Evolutionary conservation across 2,329 filamentous ascomycete species (phyloP).

Genomic region (Microcera coccophila): DNA sequence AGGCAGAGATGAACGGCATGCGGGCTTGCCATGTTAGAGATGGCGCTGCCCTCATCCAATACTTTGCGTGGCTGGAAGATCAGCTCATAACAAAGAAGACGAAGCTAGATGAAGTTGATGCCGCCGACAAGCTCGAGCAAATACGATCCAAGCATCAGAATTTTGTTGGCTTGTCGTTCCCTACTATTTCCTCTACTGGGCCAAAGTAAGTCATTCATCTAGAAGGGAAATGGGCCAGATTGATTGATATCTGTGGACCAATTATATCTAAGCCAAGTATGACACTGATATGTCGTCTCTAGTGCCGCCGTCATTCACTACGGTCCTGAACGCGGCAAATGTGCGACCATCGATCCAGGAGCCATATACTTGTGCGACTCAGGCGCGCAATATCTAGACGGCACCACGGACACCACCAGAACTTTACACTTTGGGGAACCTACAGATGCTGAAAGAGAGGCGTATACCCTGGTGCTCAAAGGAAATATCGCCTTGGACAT

Average conservation of each 20-base stretch:
- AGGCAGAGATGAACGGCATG: conserved; percentile 87
- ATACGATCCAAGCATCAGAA: conserved; percentile 64
- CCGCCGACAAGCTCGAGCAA: conserved; percentile 84
- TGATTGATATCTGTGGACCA: background rate
- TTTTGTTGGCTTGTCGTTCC: conserved; percentile 88
- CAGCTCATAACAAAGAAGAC: conserved; percentile 71
- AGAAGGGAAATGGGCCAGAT: too few relatives aligned
- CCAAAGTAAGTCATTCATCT: conserved; percentile 52
- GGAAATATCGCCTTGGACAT: conserved; percentile 86
- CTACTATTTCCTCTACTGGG: conserved; percentile 93
- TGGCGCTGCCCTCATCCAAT: conserved; percentile 84
- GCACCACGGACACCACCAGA: conserved; percentile 91
- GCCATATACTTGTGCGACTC: conserved; percentile 95
- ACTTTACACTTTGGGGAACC: conserved; percentile 90
- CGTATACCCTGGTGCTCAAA: conserved; percentile 92
- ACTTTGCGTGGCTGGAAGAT: conserved; percentile 95
- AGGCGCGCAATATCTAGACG: conserved; percentile 92
- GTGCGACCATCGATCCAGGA: conserved; percentile 76
- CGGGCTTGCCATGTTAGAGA: conserved; percentile 89
- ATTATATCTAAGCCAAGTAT: background rate
- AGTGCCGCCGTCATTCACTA: conserved; percentile 97
- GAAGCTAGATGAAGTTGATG: conserved; percentile 79
- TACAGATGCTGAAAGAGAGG: conserved; percentile 75
- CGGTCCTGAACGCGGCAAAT: conserved; percentile 77
- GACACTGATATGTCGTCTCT: conserved; percentile 5